phyloP scores from a whole-genome alignment of 2,329 filamentous ascomycete species.

The Aspergillus sp. region DNA sequence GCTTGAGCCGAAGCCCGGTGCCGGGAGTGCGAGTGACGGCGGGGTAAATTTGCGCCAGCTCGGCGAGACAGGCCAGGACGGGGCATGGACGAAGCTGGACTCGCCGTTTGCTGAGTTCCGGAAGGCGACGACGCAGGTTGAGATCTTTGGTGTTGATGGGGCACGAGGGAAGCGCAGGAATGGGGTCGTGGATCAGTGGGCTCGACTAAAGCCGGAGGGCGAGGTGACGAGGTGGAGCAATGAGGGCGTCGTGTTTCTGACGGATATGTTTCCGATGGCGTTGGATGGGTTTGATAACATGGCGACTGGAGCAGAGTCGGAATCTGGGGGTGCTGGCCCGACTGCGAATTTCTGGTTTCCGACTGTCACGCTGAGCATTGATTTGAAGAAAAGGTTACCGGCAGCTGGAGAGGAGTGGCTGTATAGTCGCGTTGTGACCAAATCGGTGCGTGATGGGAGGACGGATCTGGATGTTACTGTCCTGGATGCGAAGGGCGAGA shows the following conservation, averaged over 20 bases:
- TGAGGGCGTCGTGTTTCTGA: slow-evolving; percentile 62
- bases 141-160: slow-evolving; percentile 41
- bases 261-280: slow-evolving; percentile 68
- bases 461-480: slow-evolving; percentile 73
- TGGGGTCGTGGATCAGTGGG: slow-evolving; percentile 62
- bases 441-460: slow-evolving; percentile 67
- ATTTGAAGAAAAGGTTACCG: slow-evolving; percentile 72
- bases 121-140: slow-evolving; percentile 52
- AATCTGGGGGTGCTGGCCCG: slow-evolving; percentile 20
- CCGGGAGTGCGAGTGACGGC: slow-evolving; percentile 36
- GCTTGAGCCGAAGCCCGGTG: slow-evolving; percentile 46
- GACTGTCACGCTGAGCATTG: slow-evolving; percentile 71
- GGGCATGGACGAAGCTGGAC: slow-evolving; percentile 23
- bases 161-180: slow-evolving; percentile 27
- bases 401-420: slow-evolving; percentile 70
- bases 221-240: slow-evolving; percentile 58
- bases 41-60: slow-evolving; percentile 24
- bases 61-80: slow-evolving; percentile 24
- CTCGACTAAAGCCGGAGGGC: slow-evolving; percentile 58
- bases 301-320: slow-evolving; percentile 28
- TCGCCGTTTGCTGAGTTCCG: slow-evolving; percentile 40
- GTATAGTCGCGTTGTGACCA: slow-evolving; percentile 63
- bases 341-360: slow-evolving; percentile 67
- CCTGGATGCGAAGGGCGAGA: slow-evolving; percentile 61
- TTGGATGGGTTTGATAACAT: slow-evolving; percentile 52